A percentile compares a stretch with the other conserved stretches of the same genome.
phyloP scores from a whole-genome alignment of 176 grass and related monocot genomes.

The Oryza coarctata region DNA sequence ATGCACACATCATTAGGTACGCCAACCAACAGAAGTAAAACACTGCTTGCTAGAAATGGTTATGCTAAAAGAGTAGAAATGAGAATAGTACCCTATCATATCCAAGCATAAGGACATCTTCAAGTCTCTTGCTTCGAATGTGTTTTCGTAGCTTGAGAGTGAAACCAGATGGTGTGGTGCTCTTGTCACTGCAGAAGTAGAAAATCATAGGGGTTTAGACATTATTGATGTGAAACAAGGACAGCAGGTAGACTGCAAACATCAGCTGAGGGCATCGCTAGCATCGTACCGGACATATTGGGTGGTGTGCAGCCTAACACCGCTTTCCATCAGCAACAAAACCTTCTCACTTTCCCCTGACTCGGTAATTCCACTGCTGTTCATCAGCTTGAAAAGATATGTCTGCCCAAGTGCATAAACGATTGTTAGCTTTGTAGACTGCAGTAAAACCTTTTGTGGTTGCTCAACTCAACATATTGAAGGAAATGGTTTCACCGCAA shows the following conservation, averaged over 20 bases:
- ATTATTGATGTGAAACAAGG: constrained; percentile 20
- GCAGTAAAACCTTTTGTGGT: background rate
- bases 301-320: constrained; percentile 88
- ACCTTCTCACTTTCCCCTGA: constrained; percentile 98
- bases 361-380: constrained; percentile 86
- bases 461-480: background rate
- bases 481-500: too few relatives aligned
- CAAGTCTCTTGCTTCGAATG: constrained; percentile 82
- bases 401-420: constrained; percentile 51
- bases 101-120: constrained; percentile 95
- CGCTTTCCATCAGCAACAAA: constrained; percentile 89
- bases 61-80: background rate
- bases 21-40: constrained; percentile 15
- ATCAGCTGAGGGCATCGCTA: background rate
- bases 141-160: constrained; percentile 95
- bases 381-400: constrained; percentile 97
- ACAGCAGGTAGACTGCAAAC: background rate
- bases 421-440: background rate
- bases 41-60: background rate
- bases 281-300: constrained; percentile 74
- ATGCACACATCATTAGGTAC: background rate
- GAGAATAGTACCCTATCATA: constrained; percentile 78
- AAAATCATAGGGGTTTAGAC: background rate
- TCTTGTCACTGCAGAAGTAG: constrained; percentile 67
- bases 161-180: constrained; percentile 88